Conservation (phyloP, 257 asterid species). For the Ehretia macrophylla region DNA sequence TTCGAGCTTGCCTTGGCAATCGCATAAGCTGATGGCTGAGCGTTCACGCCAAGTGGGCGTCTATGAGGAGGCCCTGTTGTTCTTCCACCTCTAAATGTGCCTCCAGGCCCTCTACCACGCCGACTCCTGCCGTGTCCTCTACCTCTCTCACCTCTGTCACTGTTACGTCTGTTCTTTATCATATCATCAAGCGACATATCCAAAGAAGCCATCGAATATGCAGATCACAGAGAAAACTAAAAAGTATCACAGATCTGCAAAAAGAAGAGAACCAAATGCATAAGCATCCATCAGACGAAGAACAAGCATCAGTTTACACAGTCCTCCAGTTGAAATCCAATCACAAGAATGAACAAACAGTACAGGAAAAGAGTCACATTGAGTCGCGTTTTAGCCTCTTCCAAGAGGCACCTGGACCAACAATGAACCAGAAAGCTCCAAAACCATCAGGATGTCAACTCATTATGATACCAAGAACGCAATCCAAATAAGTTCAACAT, state of each 20-base stretch:
- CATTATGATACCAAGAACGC: too few relatives aligned
- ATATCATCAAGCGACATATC: conserved; percentile 83
- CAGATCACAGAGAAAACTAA: conserved; percentile 1
- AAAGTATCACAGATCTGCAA: conserved; percentile 21
- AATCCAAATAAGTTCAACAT: too few relatives aligned
- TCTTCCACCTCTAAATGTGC: conserved; percentile 74
- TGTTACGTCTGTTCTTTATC: conserved; percentile 72
- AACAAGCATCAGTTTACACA: too few relatives aligned
- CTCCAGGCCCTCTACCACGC: conserved; percentile 57
- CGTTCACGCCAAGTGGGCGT: conserved; percentile 71
- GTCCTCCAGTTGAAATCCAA: too few relatives aligned
- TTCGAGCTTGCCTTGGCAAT: conserved; percentile 98
- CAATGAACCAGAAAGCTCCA: too few relatives aligned
- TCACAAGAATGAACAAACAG: too few relatives aligned
- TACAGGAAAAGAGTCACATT: too few relatives aligned
- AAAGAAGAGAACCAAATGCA: not conserved
- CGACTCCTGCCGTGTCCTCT: conserved; percentile 65
- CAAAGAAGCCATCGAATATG: conserved; percentile 65
- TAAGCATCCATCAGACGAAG: too few relatives aligned
- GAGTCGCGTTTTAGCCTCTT: too few relatives aligned
- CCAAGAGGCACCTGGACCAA: too few relatives aligned
- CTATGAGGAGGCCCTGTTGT: conserved; percentile 60
- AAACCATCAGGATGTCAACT: too few relatives aligned
- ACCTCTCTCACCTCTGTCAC: conserved; percentile 52
- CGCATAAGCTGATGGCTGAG: conserved; percentile 54